Conservation (phyloP, 805 yeast species). For the Ogataea nakhonphanomensis region DNA sequence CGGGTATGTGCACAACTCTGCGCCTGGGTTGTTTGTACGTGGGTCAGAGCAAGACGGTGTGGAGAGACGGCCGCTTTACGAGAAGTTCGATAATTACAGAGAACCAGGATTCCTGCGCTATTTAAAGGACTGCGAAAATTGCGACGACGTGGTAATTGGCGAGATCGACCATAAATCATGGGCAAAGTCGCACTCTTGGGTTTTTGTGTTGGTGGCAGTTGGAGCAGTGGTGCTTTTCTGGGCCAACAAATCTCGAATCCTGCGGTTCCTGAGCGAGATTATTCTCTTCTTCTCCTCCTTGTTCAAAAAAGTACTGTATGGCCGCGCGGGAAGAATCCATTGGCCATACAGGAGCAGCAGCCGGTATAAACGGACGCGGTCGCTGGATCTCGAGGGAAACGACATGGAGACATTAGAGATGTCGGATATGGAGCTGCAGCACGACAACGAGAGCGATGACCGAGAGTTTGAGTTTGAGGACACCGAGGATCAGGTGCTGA, state of each 20-base stretch:
- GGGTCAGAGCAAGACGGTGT: conserved; percentile 53
- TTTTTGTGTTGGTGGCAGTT: conserved; percentile 6
- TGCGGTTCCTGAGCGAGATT: conserved; percentile 20
- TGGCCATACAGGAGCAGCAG: conserved; percentile 22
- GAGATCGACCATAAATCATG: conserved; percentile 40
- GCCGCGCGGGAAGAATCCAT: conserved; percentile 14
- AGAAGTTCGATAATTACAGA: conserved; percentile 19
- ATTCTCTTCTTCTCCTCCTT: conserved; percentile 15
- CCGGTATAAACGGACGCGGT: conserved; percentile 26
- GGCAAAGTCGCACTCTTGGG: conserved; percentile 16
- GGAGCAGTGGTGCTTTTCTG: conserved; percentile 8
- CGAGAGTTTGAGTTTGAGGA: conserved; percentile 12
- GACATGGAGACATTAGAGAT: conserved; percentile 9
- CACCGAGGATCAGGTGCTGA: conserved; percentile 19
- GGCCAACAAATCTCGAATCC: conserved; percentile 19
- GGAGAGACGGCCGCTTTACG: conserved; percentile 41
- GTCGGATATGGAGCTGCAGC: conserved; percentile 8
- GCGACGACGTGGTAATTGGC: conserved; percentile 34
- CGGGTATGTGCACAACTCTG: conserved; percentile 49
- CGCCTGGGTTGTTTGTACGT: conserved; percentile 42
- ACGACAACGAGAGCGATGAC: conserved; percentile 1
- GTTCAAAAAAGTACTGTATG: conserved; percentile 3
- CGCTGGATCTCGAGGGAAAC: conserved; percentile 19
- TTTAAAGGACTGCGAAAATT: conserved; percentile 29
- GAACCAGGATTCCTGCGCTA: conserved; percentile 20